Percentiles rank a stretch among this genome's conserved stretches.
Conservation (phyloP, 2,329 filamentous ascomycete species). For the Geosmithia morbida region DNA sequence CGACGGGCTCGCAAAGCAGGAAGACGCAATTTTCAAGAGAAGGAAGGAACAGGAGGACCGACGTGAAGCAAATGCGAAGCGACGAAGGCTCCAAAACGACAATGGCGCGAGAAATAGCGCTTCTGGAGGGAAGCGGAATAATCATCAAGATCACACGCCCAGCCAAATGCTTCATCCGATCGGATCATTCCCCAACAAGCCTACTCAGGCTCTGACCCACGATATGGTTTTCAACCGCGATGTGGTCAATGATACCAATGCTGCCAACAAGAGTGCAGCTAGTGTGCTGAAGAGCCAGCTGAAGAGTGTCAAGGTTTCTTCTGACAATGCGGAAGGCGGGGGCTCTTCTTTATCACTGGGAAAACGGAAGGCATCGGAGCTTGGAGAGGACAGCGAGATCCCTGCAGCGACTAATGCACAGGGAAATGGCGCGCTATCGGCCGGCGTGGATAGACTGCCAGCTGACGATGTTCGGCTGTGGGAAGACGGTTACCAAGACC, state of each 20-base stretch:
- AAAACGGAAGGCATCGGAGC: conserved; percentile 64
- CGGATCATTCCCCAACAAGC: conserved; percentile 36
- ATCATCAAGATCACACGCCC: conserved; percentile 17
- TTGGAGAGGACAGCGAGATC: conserved; percentile 38
- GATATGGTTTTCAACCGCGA: conserved; percentile 75
- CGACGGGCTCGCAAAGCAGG: conserved; percentile 76
- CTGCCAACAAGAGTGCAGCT: conserved; percentile 88
- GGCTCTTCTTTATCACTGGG: conserved; percentile 37
- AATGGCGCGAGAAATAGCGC: conserved; percentile 15
- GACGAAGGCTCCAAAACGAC: conserved; percentile 59
- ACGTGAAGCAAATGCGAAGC: conserved; percentile 63
- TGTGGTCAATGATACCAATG: conserved; percentile 51
- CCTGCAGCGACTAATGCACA: not conserved
- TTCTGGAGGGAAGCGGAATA: conserved; percentile 12
- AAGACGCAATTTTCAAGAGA: conserved; percentile 83
- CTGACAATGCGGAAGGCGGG: conserved; percentile 8
- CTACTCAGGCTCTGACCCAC: conserved; percentile 54
- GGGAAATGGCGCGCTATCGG: conserved; percentile 19
- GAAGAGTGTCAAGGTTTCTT: conserved; percentile 24
- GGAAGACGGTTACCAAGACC: conserved; percentile 89
- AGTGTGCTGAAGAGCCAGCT: conserved; percentile 74
- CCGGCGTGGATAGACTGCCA: conserved; percentile 45
- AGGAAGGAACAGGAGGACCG: conserved; percentile 78
- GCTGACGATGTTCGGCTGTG: conserved; percentile 78
- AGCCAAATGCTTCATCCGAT: conserved; percentile 22